Evolutionary conservation across 805 yeast genomes (phyloP), one percentile per base, ranked within the genome.

Genomic region (Metschnikowia dekortorum): DNA sequence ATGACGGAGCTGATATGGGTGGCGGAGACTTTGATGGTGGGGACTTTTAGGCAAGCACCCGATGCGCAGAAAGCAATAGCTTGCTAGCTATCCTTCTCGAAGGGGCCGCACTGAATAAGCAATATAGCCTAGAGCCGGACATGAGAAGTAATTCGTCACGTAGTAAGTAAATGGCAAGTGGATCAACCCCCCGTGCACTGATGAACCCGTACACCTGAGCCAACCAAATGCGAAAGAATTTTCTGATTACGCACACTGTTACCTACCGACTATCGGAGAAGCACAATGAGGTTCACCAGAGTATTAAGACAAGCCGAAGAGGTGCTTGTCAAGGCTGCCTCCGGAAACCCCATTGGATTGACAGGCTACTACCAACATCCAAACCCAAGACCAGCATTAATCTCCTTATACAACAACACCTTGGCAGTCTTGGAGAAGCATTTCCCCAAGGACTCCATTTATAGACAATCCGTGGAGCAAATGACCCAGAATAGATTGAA

Each of bases 361-460:
- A 80, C 96, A 3, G 95, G 94, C 2, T 67, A 89, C 54, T 76
- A 71, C 61, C 87, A 84, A 65, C 94, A 87, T 67, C 95, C 96
- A 46, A 79, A 84, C 64, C 95, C 96, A 48, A 80, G 89, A 66
- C 91, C 92, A 2, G 87, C 90, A 2, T 74, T 89, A 60, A 71
- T 81, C 50, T 78, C 85, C 35, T 71, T 89, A 41, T 89, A 89
- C 71, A 80, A 79, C 57, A 80, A 84, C 51, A 89, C 96, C 1
- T 71, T 88, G 60, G 67, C 70, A 38, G 75, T 79, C 42, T 71
- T 88, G 60, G 70, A 76, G 37, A 75, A 72, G 37, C 79, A 82
- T 61, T 84, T 83, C 66, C 96, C 96, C 36, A 69, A 77, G 47
- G 78, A 81, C 29, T 81, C 89, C n/a, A 81, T 89, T 26, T 89